phyloP scores from a whole-genome alignment of 139 green algal species.

The Closterium sp. region DNA sequence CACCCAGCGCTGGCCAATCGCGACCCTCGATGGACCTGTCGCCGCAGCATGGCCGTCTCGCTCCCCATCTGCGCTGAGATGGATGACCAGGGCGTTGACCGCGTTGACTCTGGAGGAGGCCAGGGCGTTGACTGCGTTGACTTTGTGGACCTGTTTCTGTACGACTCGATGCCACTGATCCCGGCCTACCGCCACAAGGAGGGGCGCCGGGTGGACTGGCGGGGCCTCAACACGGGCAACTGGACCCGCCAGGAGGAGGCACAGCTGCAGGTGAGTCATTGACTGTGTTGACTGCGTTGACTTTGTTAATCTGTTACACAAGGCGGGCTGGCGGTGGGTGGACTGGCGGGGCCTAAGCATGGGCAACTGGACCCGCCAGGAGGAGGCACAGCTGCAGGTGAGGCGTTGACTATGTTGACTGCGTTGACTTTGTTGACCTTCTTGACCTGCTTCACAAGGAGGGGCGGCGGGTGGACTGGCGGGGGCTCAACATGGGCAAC shows the following conservation, averaged over 20 bases:
- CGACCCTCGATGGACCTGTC: slow-evolving; percentile 31
- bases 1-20: background rate
- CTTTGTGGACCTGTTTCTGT: slow-evolving; percentile 9
- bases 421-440: background rate
- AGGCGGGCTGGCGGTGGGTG: background rate
- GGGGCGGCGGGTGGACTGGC: background rate
- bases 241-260: background rate
- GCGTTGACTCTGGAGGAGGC: background rate
- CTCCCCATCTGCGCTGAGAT: background rate
- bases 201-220: background rate
- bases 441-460: slow-evolving; percentile 3
- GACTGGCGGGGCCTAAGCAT: background rate
- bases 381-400: slow-evolving; percentile 2
- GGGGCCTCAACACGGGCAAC: background rate
- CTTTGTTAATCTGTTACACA: background rate
- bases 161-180: background rate
- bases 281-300: background rate
- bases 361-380: background rate
- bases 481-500: background rate
- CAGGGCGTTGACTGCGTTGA: background rate
- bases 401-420: background rate
- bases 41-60: slow-evolving; percentile 2
- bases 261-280: background rate
- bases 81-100: background rate
- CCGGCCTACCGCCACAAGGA: background rate